A percentile compares a stretch with the other conserved stretches of the same genome.
Evolutionary conservation across 495 filamentous ascomycete species (phyloP).

Genomic region (Penicillium canescens): DNA sequence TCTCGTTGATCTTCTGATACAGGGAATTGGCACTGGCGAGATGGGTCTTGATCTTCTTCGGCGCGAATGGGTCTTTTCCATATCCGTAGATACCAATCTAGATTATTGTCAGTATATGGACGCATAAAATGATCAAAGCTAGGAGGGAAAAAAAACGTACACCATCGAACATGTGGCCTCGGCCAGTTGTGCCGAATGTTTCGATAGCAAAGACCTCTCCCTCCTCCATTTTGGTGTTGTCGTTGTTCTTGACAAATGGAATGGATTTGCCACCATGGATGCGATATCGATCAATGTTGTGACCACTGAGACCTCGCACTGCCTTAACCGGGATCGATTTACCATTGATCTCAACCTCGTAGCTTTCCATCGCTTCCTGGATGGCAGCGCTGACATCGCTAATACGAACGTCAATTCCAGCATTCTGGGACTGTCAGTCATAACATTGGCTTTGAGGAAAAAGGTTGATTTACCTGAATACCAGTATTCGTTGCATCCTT

Average conservation of each 20-base stretch:
- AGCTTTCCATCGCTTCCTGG: constrained; percentile 69
- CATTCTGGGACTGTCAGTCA: constrained; percentile 36
- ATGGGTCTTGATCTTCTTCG: constrained; percentile 45
- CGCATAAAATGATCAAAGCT: background rate
- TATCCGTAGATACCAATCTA: constrained; percentile 47
- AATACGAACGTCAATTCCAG: constrained; percentile 63
- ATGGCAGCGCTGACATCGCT: constrained; percentile 62
- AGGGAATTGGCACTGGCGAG: constrained; percentile 59
- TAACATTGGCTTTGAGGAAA: background rate
- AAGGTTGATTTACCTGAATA: constrained; percentile 39
- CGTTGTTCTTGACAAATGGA: constrained; percentile 59
- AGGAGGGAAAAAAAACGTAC: constrained; percentile 25
- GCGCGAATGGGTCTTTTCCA: constrained; percentile 51
- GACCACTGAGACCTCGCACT: constrained; percentile 58
- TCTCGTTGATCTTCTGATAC: constrained; percentile 61
- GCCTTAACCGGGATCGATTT: constrained; percentile 58
- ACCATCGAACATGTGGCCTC: constrained; percentile 45
- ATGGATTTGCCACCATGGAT: constrained; percentile 65
- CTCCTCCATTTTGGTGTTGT: constrained; percentile 66
- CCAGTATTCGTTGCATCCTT: constrained; percentile 66
- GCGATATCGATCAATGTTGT: constrained; percentile 58
- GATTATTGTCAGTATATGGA: constrained; percentile 15
- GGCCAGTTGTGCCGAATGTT: constrained; percentile 63
- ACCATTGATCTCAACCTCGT: constrained; percentile 60
- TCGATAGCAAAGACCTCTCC: constrained; percentile 67